A percentile compares a stretch with the other conserved stretches of the same genome.
Evolutionary conservation across 495 filamentous ascomycete species (phyloP).

Genomic region (Clavariopsis aquatica): DNA sequence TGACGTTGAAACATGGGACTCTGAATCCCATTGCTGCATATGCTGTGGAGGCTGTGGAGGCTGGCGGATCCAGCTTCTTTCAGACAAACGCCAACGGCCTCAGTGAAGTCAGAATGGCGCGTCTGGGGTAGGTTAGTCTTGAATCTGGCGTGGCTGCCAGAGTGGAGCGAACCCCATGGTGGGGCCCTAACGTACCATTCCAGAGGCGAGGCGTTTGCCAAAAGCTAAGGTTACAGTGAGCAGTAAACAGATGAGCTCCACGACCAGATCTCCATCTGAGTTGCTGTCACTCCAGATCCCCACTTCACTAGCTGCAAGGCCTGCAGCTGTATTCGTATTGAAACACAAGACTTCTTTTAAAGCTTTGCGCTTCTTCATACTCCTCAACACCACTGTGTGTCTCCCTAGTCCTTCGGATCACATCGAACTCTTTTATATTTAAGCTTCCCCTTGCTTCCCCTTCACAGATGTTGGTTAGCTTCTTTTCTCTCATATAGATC

Average conservation of each 20-base stretch:
- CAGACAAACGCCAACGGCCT: not conserved
- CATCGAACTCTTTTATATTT: not conserved
- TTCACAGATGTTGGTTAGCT: conserved; percentile 12
- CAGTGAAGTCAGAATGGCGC: not conserved
- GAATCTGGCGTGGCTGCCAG: conserved; percentile 9
- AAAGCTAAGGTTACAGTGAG: conserved; percentile 29
- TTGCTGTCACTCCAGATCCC: conserved; percentile 10
- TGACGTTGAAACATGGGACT: not conserved
- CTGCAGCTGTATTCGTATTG: conserved; percentile 4
- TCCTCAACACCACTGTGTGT: conserved; percentile 13
- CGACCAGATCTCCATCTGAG: conserved; percentile 12
- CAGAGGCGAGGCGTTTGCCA: conserved; percentile 11
- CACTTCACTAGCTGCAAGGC: conserved; percentile 11
- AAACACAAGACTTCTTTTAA: not conserved
- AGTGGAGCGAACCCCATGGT: conserved; percentile 14
- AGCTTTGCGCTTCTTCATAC: conserved; percentile 5
- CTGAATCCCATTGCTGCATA: not conserved
- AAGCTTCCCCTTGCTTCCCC: conserved; percentile 13
- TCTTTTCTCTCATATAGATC: conserved; percentile 9
- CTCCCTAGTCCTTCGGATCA: not conserved
- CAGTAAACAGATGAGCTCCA: conserved; percentile 14
- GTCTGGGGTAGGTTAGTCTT: not conserved
- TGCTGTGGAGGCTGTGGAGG: conserved; percentile 14
- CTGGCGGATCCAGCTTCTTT: not conserved
- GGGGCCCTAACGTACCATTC: conserved; percentile 27